Percentiles rank a stretch among this genome's conserved stretches.
Evolutionary conservation across 2,329 filamentous ascomycete genomes (phyloP).

Genomic region (Fusarium euwallaceae): DNA sequence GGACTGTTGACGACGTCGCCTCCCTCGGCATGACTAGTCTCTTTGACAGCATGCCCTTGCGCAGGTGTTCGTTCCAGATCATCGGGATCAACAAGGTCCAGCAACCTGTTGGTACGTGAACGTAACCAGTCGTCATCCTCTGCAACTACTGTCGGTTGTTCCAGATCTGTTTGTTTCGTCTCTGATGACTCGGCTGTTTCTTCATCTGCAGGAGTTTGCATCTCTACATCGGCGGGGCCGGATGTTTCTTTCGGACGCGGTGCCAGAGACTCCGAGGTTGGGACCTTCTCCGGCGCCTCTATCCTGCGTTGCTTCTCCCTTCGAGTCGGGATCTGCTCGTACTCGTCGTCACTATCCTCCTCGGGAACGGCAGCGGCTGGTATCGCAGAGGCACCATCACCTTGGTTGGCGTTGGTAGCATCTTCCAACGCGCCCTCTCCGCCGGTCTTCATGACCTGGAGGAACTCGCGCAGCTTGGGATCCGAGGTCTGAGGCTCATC

Average conservation of each 20-base stretch:
- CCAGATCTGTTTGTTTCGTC: slow-evolving; percentile 35
- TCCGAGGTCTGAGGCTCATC: slow-evolving; percentile 72
- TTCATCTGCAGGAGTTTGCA: slow-evolving; percentile 29
- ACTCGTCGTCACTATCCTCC: slow-evolving; percentile 80
- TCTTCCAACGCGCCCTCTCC: slow-evolving; percentile 52
- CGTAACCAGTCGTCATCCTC: slow-evolving; percentile 93
- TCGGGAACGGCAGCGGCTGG: slow-evolving; percentile 58
- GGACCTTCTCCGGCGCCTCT: slow-evolving; percentile 44
- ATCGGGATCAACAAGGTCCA: slow-evolving; percentile 86
- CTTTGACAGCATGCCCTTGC: slow-evolving; percentile 32
- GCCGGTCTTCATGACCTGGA: slow-evolving; percentile 81
- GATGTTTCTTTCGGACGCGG: slow-evolving; percentile 37
- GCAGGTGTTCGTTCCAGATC: slow-evolving; percentile 55
- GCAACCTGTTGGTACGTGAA: slow-evolving; percentile 85
- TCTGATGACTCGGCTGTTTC: slow-evolving; percentile 41
- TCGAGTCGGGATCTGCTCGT: slow-evolving; percentile 74
- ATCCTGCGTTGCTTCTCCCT: slow-evolving; percentile 60
- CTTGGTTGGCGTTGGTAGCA: slow-evolving; percentile 44
- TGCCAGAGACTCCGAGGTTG: slow-evolving; percentile 32
- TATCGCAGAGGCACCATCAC: slow-evolving; percentile 35
- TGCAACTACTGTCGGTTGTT: slow-evolving; percentile 56
- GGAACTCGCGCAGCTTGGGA: slow-evolving; percentile 86
- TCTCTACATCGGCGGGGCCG: slow-evolving; percentile 18
- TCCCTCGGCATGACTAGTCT: slow-evolving; percentile 34
- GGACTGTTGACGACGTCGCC: slow-evolving; percentile 30